Evolutionary conservation across 2,329 filamentous ascomycete species (phyloP), one percentile per base, ranked within the genome.

Genomic region (Botrytis galanthina): DNA sequence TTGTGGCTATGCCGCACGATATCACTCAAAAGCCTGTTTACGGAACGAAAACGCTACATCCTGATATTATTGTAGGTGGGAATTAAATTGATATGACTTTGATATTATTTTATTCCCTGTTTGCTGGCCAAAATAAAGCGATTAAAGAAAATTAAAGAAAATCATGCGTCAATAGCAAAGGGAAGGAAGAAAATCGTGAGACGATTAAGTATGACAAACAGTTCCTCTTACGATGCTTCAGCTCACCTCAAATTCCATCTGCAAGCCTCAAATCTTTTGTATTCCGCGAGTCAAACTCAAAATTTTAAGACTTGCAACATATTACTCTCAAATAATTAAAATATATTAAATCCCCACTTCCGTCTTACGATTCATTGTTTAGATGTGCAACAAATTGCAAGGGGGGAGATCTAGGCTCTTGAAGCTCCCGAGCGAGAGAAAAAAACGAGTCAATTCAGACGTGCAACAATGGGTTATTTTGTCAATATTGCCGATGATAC

Each of bases 21-120:
- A 63, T 75, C 37, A 77, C 74, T 0, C 61, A 78, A 68, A 60
- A 78, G 16, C 79, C 79, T 10, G 74, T 46, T 18, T 80, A 77
- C 70, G 76, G 76, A 12, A 20, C 74, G 37, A 75, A 75, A 70
- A 78, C 75, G 26, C 14, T 72, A 32, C 77, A 79, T 74, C 73
- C 76, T 32, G 76, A 77, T 3, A 73, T 78, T 35, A 32, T 46
- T 59, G 71, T 72, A 20, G 18, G 39, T 35, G 71, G 62, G 18
- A 9, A 60, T 60, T 69, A 51, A 9, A 60, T 29, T 57, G n/a
- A 29, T 57, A 9, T 32, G 18, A n/a, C 7, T 37, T 22, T 22
- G 14, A 10, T 26, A 12, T 26, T 4, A 29, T 51, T 39, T 29
- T 22, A 48, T 54, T 22, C 26, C 63, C 20, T 22, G 12, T 54